A percentile compares a stretch with the other conserved stretches of the same genome.
Conservation (phyloP, 208 protist genomes). For the Acanthamoeba quina region DNA sequence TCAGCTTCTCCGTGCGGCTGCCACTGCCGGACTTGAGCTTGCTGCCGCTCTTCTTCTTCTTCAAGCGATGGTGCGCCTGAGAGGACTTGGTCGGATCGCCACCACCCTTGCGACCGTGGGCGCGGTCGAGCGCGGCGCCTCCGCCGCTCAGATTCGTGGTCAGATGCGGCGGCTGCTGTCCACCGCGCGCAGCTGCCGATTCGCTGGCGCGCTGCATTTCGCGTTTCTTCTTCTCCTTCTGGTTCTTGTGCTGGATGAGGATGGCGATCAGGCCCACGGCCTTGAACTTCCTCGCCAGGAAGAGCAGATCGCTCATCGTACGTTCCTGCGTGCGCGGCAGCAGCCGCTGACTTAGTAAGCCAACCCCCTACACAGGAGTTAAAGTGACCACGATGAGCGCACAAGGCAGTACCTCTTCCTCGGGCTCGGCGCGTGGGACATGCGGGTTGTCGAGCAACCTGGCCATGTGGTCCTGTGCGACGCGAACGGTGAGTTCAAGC, state of each 20-base stretch:
- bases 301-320: background rate
- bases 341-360: background rate
- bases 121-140: background rate
- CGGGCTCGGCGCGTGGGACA: background rate
- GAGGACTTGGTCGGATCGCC: no score
- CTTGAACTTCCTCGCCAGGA: constrained; percentile 57
- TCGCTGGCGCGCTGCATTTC: background rate
- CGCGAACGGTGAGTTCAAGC: background rate
- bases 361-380: no score
- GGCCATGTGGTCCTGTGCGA: constrained; percentile 1
- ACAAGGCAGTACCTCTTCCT: background rate
- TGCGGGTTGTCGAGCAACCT: background rate
- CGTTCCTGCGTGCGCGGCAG: background rate
- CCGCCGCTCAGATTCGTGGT: background rate
- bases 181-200: no score
- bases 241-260: constrained; percentile 61
- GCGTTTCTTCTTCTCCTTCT: constrained; percentile 49
- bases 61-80: background rate
- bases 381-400: no score
- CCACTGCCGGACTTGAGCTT: background rate
- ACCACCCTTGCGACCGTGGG: no score
- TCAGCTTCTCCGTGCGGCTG: background rate
- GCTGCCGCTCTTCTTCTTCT: constrained; percentile 12
- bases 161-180: background rate
- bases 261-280: constrained; percentile 31